These are phyloP conservation scores for Rhodotorula sp. DNA, from an alignment of 1,284 basidiomycete species.

Conservation along the genomic window DNA sequence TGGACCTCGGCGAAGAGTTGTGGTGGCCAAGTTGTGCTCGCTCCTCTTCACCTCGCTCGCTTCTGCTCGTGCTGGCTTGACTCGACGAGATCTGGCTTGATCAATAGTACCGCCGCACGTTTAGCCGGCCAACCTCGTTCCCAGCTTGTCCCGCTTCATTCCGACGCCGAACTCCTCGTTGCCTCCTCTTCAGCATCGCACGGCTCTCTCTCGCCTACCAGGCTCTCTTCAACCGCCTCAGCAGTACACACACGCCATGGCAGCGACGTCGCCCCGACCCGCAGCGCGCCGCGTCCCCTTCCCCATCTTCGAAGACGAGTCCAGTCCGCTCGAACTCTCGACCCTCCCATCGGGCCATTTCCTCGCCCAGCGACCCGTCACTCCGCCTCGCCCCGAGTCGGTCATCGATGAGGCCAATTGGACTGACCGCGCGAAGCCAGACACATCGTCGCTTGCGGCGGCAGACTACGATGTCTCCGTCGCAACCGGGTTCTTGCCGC, in stretches of 20 bases:
- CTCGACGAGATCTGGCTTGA: not conserved
- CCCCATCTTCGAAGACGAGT: conserved; percentile 19
- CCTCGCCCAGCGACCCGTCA: conserved; percentile 33
- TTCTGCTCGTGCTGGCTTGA: not conserved
- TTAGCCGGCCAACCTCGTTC: not conserved
- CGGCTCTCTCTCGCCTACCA: not conserved
- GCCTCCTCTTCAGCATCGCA: not conserved
- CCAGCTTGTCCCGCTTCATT: not conserved
- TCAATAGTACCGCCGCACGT: not conserved
- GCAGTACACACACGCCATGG: not conserved
- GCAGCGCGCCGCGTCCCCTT: conserved; percentile 20
- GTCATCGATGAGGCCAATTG: conserved; percentile 17
- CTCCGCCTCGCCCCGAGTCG: conserved; percentile 13
- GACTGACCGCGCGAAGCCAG: conserved; percentile 49
- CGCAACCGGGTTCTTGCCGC: conserved; percentile 87
- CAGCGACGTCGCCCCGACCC: not conserved
- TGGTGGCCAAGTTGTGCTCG: not conserved
- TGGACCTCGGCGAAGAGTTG: not conserved
- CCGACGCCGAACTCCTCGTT: no score
- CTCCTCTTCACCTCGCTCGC: not conserved
- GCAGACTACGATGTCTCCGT: conserved; percentile 95
- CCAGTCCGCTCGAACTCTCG: not conserved
- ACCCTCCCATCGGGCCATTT: conserved; percentile 34
- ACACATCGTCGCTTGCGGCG: conserved; percentile 80
- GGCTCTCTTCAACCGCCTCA: not conserved